Base-by-base conservation (phyloP, 202 grass and related monocot species). In the Saccharum hybrid region DNA sequence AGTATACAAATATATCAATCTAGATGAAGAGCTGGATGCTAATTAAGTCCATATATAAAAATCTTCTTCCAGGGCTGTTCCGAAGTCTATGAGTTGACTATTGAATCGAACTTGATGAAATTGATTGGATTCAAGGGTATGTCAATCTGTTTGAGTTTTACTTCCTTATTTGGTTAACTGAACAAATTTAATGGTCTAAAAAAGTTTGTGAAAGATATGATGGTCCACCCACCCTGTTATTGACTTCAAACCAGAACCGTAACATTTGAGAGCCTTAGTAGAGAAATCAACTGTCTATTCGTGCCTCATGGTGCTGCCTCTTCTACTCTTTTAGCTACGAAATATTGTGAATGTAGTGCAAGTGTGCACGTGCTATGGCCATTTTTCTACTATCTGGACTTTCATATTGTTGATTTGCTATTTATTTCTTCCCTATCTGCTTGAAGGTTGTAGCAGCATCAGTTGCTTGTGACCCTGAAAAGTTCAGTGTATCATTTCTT, bases 401-500 rank as follows among this genome's bases (percentile, higher is more conserved):
- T 52, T 19, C 16, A 52, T 7, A 52, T 52, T 40, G 60, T 43
- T 83, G 23, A 80, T 34, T 12, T 36, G 30, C 18, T 86, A 6
- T 22, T 52, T 67, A 63, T 63, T 71, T 54, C 51, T 82, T 46
- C 48, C 30, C 16, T 41, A 8, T 74, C 49, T 75, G 33, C 69
- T 76, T 80, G 54, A 77, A 94, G 93, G 93, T 97, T 57, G 92
- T 92, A 90, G 85, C 96, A 75, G 87, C 85, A 85, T 66, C 86
- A 76, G 93, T 93, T 60, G 83, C 78, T 72, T 86, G 87, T 85
- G 87, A 98, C 71, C 88, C 92, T 23, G 68, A 39, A 56, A 98
- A 97, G 49, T 94, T 88, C 42, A 94, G 81, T 68, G 87, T 88
- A 93, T 83, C 81, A 52, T 98, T 94, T 94, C 87, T 98, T 45